These are phyloP conservation scores for Diaporthe sp. DNA, from an alignment of 2,329 filamentous ascomycete genomes.

Conservation along the genomic window DNA sequence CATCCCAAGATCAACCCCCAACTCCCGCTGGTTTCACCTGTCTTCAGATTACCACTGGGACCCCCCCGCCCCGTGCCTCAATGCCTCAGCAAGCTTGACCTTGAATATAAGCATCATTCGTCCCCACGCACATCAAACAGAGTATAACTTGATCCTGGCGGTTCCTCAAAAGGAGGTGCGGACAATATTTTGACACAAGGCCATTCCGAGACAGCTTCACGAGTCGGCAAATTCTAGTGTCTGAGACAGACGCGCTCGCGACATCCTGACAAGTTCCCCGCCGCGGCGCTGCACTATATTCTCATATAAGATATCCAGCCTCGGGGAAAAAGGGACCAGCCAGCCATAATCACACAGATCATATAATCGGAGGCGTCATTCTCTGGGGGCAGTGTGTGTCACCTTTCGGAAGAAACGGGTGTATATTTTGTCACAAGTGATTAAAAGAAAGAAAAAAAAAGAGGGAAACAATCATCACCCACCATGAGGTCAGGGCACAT, in stretches of 20 bases:
- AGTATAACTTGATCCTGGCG: constrained; percentile 5
- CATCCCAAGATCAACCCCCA: constrained; percentile 20
- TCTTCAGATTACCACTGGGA: neutral
- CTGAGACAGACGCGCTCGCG: constrained; percentile 25
- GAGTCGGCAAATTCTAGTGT: constrained; percentile 20
- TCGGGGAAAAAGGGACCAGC: neutral
- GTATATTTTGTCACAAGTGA: too few relatives aligned
- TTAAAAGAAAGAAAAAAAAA: neutral
- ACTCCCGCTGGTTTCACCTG: constrained; percentile 22
- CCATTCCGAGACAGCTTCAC: constrained; percentile 28
- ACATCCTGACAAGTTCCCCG: constrained; percentile 3
- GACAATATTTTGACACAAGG: constrained; percentile 1
- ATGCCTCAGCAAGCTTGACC: constrained; percentile 9
- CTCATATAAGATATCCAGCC: neutral
- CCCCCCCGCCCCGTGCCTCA: neutral
- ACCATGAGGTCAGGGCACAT: constrained; percentile 31
- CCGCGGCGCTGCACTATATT: neutral
- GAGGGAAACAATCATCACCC: neutral
- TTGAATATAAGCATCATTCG: constrained; percentile 21
- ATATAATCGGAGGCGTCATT: neutral
- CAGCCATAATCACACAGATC: neutral
- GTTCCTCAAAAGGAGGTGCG: neutral
- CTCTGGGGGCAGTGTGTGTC: neutral
- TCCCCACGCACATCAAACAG: constrained; percentile 20
- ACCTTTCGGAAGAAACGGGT: neutral